Conservation (phyloP, 257 asterid genomes). For the Gentiana macrophylla region DNA sequence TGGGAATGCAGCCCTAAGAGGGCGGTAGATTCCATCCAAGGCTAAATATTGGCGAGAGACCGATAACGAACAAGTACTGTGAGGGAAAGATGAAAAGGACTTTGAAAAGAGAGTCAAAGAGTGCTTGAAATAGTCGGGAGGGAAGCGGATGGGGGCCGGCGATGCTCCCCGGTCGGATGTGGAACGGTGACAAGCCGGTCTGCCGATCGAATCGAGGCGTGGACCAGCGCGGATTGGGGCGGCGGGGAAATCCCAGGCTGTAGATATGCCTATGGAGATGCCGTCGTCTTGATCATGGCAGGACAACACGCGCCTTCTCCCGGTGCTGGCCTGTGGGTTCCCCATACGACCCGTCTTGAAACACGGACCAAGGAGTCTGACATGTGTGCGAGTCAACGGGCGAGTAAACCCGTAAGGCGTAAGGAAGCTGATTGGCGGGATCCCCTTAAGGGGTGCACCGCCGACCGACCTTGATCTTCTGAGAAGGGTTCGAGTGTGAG, state of each 20-base stretch:
- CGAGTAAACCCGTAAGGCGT: no score
- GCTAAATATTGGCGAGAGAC: no score
- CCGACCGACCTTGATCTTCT: constrained; percentile 16
- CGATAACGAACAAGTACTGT: no score
- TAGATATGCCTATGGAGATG: constrained; percentile 1
- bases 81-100: no score
- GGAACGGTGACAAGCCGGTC: constrained; percentile 15
- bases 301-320: background rate
- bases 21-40: no score
- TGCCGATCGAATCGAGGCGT: constrained; percentile 7
- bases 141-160: constrained; percentile 58
- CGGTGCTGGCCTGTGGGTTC: no score
- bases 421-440: no score
- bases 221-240: constrained; percentile 20
- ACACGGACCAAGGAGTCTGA: no score
- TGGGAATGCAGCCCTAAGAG: no score
- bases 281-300: constrained; percentile 2
- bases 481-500: constrained; percentile 29
- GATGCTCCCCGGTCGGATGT: constrained; percentile 45
- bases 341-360: no score
- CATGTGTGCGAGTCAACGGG: no score
- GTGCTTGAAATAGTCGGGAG: constrained; percentile 44
- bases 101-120: constrained; percentile 22
- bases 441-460: no score
- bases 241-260: constrained; percentile 1